Evolutionary conservation across 352 stramenopile species (phyloP), one percentile per base, ranked within the genome.

Genomic region (Pythium biforme): DNA sequence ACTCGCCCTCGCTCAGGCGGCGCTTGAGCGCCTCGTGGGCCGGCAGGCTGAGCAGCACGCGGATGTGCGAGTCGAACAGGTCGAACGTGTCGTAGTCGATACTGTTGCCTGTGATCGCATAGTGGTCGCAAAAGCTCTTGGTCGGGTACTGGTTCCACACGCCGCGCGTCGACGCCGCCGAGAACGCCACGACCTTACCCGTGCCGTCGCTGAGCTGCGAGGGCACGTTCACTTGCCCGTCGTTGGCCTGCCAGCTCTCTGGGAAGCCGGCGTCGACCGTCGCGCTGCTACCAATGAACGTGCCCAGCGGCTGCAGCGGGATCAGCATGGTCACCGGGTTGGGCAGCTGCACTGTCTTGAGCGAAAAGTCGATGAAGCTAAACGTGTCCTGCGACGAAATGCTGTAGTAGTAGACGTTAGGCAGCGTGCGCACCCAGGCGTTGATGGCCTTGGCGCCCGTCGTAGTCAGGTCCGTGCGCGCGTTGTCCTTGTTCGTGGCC

Each of bases 401-500:
- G 51, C 75, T 81, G 68, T 74, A 85, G 70, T 88, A 88, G 64
- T 81, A 86, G 1, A 87, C 59, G 45, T 77, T 77, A n/a, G 64
- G 43, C 43, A 87, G 66, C 33, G 77, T 87, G 51, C 76, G 47
- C 26, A 86, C 72, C 77, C 77, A 86, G 39, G 48, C 72, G 41
- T 50, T 81, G 39, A 82, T 70, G n/a, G 79, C 71, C 23, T 61
- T 64, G 0, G 75, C 77, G 0, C 77, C 77, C 4, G 49, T 33
- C 1, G 70, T 73, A 0, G 73, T 79, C 29, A 86, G 52, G 50
- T 64, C 73, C 70, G 66, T 81, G 34, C 78, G 66, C 11, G 55
- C 71, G 8, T 77, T 79, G 45, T 86, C 77, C 29, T 74, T 68
- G 45, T 75, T 77, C 3, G 73, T 70, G 0, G 68, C 58, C 10